Evolutionary conservation across 768 basidiomycete species (phyloP), one percentile per base, ranked within the genome.

Genomic region (Kwoniella bestiolae): DNA sequence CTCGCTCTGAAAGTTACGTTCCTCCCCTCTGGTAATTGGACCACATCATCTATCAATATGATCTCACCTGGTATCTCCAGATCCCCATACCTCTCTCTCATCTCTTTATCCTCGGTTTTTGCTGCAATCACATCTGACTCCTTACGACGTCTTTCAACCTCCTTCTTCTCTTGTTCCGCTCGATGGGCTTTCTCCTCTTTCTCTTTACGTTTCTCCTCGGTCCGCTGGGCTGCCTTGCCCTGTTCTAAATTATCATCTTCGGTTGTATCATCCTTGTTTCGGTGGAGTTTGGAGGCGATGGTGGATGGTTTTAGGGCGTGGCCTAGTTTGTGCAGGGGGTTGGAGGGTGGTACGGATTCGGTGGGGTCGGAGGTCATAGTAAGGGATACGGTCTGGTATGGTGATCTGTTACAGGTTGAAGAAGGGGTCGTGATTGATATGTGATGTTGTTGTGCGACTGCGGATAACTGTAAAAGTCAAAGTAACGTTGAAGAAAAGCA

Each of bases 1-100:
- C 95, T 87, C 8, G 92, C 93, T 73, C 94, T 89, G 58, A 97
- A 83, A 57, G 91, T 83, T 44, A 96, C 89, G 3, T 84, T 85
- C 75, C 91, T 23, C 4, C 84, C 16, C 18, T 47, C 51, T 5
- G 32, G 34, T 29, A 64, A 28, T 14, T 46, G 29, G 87, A 91
- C 71, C 87, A 86, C 74, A 86, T 85, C 55, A 80, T 81, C 73
- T 41, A 71, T 28, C 16, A 53, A 34, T 7, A 58, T 32, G 18
- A 60, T 45, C 65, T 70, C 57, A 25, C 64, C 70, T 5, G 65
- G 64, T 47, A 61, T 59, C 34, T 62, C 63, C n/a, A 38, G 86
- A 82, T 47, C 86, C 86, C 58, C 95, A 82, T 25, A 86, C 81
- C n/a, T 83, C 80, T 68, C 93, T 88, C 73, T 88, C 83, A 34